Evolutionary conservation across 352 stramenopile species (phyloP), one percentile per base, ranked within the genome.

Genomic region (Lagenidium giganteum): DNA sequence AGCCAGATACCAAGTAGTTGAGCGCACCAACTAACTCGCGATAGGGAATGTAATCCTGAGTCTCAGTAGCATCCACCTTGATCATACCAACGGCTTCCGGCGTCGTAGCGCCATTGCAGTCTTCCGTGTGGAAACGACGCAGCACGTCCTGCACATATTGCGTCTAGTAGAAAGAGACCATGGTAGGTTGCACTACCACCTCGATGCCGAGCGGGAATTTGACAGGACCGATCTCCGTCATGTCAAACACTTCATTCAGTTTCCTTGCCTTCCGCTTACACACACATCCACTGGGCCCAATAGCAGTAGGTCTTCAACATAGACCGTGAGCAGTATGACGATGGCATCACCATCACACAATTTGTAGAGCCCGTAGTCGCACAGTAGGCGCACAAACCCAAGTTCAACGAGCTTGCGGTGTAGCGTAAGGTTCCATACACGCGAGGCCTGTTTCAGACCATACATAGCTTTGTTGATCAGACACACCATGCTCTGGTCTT

Each of bases 21-120:
- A 57, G 25, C 7, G 24, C 23, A 13, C 41, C 48, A 1, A 51
- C 48, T 3, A 57, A 18, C 13, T 18, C 48, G 9, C 41, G 31
- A 26, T 57, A 57, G 12, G 39, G 39, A 6, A 50, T 35, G 27
- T 56, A 25, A 5, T 31, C 5, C 7, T 56, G 42, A 11, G 49
- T 40, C 21, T 56, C 39, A 16, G 30, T 11, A 21, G 8, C 37
- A 24, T 47, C 35, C n/a, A n/a, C n/a, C n/a, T n/a, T n/a, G n/a
- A n/a, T n/a, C n/a, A 28, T 13, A 31, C 2, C 20, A 14, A 37
- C 3, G 25, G 14, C 2, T 21, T 22, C 18, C 24, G 4, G 5
- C 25, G 22, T 27, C 11, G 28, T 2, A 29, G 23, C 18, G 31
- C 45, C n/a, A n/a, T 32, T 37, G 26, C 14, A 21, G 3, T 36